Evolutionary conservation across 805 yeast species (phyloP).

Genomic region (Saccharomycopsis fibuligera): DNA sequence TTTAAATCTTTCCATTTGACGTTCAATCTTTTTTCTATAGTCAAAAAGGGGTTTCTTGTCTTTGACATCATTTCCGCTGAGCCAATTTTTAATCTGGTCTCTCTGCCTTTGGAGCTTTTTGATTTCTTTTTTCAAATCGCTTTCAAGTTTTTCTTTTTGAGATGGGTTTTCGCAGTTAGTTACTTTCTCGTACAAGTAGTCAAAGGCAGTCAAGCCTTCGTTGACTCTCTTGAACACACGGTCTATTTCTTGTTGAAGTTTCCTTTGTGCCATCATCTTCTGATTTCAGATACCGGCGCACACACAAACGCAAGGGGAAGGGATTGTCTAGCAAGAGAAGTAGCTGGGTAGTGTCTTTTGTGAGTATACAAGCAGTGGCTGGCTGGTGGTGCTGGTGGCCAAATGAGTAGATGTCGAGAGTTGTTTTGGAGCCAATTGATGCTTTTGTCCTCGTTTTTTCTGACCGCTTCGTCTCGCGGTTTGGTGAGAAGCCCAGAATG

Average conservation of each 20-base stretch:
- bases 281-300: too few relatives aligned
- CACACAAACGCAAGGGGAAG: too few relatives aligned
- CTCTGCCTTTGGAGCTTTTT: conserved; percentile 89
- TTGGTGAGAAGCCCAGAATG: too few relatives aligned
- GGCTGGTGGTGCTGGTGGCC: too few relatives aligned
- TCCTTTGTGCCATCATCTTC: conserved; percentile 40
- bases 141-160: conserved; percentile 89
- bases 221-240: conserved; percentile 85
- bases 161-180: conserved; percentile 74
- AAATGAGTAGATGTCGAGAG: too few relatives aligned
- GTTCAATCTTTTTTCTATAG: conserved; percentile 60
- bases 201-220: conserved; percentile 86
- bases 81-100: conserved; percentile 94
- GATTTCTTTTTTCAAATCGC: conserved; percentile 89
- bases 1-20: conserved; percentile 93
- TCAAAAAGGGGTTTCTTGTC: conserved; percentile 79
- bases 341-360: too few relatives aligned
- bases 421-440: too few relatives aligned
- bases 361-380: too few relatives aligned
- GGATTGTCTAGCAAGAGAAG: too few relatives aligned
- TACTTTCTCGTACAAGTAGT: conserved; percentile 78
- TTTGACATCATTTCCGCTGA: conserved; percentile 84
- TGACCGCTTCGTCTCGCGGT: too few relatives aligned
- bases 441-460: too few relatives aligned
- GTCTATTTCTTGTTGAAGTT: conserved; percentile 70